These are phyloP conservation scores for Colletotrichum noveboracense DNA, from an alignment of 2,329 filamentous ascomycete genomes.

Conservation along the genomic window DNA sequence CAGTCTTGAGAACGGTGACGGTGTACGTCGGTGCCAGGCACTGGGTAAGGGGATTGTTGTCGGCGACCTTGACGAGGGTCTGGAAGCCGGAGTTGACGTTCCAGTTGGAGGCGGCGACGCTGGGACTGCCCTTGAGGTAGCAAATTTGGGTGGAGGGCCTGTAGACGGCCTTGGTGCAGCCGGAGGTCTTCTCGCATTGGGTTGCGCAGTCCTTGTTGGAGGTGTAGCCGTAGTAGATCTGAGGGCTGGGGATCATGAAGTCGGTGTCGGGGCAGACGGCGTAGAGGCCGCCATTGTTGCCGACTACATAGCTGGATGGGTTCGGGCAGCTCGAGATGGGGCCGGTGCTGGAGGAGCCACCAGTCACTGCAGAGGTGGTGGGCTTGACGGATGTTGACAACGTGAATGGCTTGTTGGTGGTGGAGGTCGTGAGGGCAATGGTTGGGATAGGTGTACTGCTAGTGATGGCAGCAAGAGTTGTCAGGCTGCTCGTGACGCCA, in stretches of 20 bases:
- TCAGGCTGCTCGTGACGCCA: neutral
- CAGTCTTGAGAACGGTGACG: neutral
- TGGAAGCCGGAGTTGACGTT: neutral
- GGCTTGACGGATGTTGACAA: neutral
- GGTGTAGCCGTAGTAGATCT: neutral
- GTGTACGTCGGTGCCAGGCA: slow-evolving; percentile 1
- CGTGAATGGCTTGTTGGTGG: neutral
- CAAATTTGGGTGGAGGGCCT: neutral
- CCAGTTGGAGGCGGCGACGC: neutral
- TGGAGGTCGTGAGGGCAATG: neutral
- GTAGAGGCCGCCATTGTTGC: neutral
- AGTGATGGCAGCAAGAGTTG: neutral
- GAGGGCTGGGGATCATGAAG: slow-evolving; percentile 1
- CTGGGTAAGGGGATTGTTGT: neutral
- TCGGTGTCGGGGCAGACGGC: slow-evolving; percentile 1
- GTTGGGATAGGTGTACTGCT: neutral
- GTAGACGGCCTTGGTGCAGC: slow-evolving; percentile 1
- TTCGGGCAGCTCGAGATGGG: neutral
- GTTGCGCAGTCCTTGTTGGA: neutral
- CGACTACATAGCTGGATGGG: neutral
- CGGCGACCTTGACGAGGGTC: neutral
- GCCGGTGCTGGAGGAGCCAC: neutral
- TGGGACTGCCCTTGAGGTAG: neutral
- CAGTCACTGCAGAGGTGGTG: neutral
- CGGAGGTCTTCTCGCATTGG: neutral